Conservation (phyloP, 495 filamentous ascomycete species). For the Neohortaea acidophila region DNA sequence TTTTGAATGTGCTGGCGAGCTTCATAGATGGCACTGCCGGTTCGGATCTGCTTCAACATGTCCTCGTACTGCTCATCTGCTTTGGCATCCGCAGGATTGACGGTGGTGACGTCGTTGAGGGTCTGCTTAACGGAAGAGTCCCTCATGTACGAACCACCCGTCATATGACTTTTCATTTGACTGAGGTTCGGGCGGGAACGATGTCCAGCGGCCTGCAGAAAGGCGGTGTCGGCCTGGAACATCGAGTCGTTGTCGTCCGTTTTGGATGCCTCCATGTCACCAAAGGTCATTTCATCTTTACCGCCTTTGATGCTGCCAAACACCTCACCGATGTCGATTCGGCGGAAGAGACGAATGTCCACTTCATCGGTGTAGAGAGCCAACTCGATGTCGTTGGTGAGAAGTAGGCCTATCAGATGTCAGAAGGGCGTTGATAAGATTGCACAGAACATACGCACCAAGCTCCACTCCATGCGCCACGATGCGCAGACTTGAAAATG, state of each 20-base stretch:
- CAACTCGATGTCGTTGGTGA: conserved; percentile 29
- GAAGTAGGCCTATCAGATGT: conserved; percentile 13
- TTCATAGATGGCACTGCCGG: conserved; percentile 17
- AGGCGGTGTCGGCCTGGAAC: conserved; percentile 20
- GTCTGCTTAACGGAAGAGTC: conserved; percentile 13
- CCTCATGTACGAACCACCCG: conserved; percentile 18
- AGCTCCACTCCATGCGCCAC: conserved; percentile 28
- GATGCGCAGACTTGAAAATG: conserved; percentile 21
- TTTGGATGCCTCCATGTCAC: conserved; percentile 16
- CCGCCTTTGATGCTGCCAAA: conserved; percentile 29
- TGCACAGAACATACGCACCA: conserved; percentile 16
- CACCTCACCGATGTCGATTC: conserved; percentile 25
- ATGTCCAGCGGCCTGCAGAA: conserved; percentile 25
- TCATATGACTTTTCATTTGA: conserved; percentile 9
- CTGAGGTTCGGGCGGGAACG: conserved; percentile 1
- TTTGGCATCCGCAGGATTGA: conserved; percentile 22
- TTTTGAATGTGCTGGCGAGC: conserved; percentile 12
- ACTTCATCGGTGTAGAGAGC: conserved; percentile 26
- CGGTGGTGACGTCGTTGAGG: conserved; percentile 13
- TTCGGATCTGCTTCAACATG: conserved; percentile 20
- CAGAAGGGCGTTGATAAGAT: background rate
- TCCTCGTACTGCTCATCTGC: conserved; percentile 21
- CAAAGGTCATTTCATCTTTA: conserved; percentile 28
- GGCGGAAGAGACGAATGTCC: conserved; percentile 22
- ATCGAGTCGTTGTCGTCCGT: conserved; percentile 18